Evolutionary conservation across 208 protist species (phyloP).

Genomic region (Strigomonas oncopelti): DNA sequence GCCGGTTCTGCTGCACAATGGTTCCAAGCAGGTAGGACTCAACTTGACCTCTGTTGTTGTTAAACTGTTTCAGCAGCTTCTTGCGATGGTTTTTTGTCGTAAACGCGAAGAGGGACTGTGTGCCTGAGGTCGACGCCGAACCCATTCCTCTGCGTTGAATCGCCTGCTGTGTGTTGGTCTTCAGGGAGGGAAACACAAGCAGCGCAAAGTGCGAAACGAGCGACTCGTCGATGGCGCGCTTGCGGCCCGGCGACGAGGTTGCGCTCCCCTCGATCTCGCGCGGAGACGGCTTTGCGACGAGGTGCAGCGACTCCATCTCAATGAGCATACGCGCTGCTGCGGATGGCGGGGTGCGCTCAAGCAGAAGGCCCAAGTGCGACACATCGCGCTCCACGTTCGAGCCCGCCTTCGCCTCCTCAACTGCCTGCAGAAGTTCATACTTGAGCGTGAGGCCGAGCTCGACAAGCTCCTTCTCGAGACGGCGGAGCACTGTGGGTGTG

Average conservation of each 20-base stretch:
- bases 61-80: slow-evolving; percentile 35
- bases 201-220: not conserved
- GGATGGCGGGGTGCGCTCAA: slow-evolving; percentile 9
- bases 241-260: not conserved
- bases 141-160: slow-evolving; percentile 16
- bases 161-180: slow-evolving; percentile 52
- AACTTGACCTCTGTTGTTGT: slow-evolving; percentile 8
- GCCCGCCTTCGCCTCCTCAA: slow-evolving; percentile 17
- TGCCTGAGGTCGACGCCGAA: slow-evolving; percentile 36
- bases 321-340: slow-evolving; percentile 38
- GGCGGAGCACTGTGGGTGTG: slow-evolving; percentile 13
- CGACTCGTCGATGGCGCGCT: not conserved
- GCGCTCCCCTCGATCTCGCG: not conserved
- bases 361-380: not conserved
- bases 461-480: slow-evolving; percentile 38
- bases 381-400: not conserved
- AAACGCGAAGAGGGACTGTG: slow-evolving; percentile 66
- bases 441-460: slow-evolving; percentile 23
- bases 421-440: slow-evolving; percentile 20
- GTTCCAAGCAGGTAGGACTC: slow-evolving; percentile 49
- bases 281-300: slow-evolving; percentile 6
- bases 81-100: slow-evolving; percentile 56
- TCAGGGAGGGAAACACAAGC: slow-evolving; percentile 67
- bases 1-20: slow-evolving; percentile 53
- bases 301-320: slow-evolving; percentile 31